Evolutionary conservation across 345 rosid genomes (phyloP), one percentile per base, ranked within the genome.

Genomic region (Cochlearia excelsa): DNA sequence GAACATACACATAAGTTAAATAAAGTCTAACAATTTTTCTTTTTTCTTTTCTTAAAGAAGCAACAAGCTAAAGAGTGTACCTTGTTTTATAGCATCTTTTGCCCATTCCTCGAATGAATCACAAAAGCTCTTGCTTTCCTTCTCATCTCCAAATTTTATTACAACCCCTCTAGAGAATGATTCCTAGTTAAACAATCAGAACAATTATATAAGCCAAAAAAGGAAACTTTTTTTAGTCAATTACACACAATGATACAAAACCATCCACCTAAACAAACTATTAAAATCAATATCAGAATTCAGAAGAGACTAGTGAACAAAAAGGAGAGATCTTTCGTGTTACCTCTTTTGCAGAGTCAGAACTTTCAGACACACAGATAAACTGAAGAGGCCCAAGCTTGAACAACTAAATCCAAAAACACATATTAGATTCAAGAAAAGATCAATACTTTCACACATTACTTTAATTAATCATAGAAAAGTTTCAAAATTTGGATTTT

Each of bases 81-180:
- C 97, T 82, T 72, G 77, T 75, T 54, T 68, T 74, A 26, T 54
- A 67, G 45, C 72, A 67, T 78, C 23, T 16, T 16, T 79, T 81
- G 81, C 84, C 97, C 86, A 89, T 75, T 82, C 90, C 74, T 85
- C 85, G 72, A 89, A 85, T 9, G 86, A 78, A 73, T 73, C 77
- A 80, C 83, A 91, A 77, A 93, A 93, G 62, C 74, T 71, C 67
- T 59, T 81, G 83, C 94, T 77, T 67, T 85, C 95, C 68, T 83
- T 89, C 72, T 84, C 97, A 43, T 74, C 78, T 73, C 71, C 79
- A 81, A 93, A 89, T 11, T 71, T 77, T 66, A 93, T 71, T 42
- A 61, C 63, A 70, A 82, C 62, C 70, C 86, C 95, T 66, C 74
- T 71, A 30, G 97, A 81, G 74, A 76, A 78, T 38, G 80, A 60